These are phyloP conservation scores for Magnusiomyces ingens DNA, from an alignment of 1,139 yeast genomes.

Conservation along the genomic window DNA sequence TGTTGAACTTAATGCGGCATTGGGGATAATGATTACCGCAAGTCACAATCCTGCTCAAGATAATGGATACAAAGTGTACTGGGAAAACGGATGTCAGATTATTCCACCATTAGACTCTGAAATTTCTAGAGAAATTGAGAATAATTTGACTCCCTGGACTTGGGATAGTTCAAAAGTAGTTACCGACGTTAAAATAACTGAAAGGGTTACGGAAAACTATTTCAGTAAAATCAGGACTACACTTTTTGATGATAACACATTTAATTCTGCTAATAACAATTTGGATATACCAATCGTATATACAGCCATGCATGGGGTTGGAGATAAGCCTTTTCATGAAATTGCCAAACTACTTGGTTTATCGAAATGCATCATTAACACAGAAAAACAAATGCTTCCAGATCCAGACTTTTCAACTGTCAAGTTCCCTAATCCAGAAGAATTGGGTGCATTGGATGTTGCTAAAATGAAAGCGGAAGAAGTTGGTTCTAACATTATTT, in stretches of 20 bases:
- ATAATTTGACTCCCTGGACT: conserved; percentile 57
- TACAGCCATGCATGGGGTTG: conserved; percentile 96
- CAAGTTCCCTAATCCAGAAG: conserved; percentile 91
- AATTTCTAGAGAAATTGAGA: conserved; percentile 58
- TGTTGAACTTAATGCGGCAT: conserved; percentile 53
- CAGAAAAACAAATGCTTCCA: conserved; percentile 58
- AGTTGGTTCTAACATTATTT: conserved; percentile 45
- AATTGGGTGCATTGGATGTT: conserved; percentile 75
- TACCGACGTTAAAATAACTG: conserved; percentile 14
- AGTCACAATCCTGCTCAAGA: conserved; percentile 92
- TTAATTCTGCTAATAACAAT: not conserved
- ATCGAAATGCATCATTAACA: conserved; percentile 39
- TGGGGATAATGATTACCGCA: conserved; percentile 95
- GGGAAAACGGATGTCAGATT: conserved; percentile 90
- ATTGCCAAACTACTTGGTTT: conserved; percentile 28
- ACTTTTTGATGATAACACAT: conserved; percentile 7
- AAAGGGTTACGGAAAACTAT: conserved; percentile 21
- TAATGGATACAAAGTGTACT: conserved; percentile 93
- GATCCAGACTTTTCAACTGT: conserved; percentile 87
- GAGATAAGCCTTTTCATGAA: conserved; percentile 38
- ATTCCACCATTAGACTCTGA: conserved; percentile 82
- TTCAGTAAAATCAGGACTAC: conserved; percentile 18
- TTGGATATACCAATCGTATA: conserved; percentile 53
- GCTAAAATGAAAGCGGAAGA: conserved; percentile 53
- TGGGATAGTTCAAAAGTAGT: conserved; percentile 19